Evolutionary conservation across 2,329 filamentous ascomycete genomes (phyloP).

Genomic region (Huntiella abstrusa): DNA sequence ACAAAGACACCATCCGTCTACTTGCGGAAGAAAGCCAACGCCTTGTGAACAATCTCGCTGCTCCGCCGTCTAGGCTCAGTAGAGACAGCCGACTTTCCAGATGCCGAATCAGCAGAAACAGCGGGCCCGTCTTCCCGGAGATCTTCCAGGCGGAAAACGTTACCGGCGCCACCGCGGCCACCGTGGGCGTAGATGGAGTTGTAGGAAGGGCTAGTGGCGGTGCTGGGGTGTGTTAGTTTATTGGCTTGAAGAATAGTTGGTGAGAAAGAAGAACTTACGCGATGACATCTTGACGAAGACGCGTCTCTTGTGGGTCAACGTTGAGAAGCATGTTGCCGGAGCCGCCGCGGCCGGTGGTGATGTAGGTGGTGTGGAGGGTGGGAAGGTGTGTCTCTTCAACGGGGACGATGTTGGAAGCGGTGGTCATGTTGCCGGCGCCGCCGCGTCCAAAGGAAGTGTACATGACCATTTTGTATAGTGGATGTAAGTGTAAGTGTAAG

Average conservation of each 20-base stretch:
- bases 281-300: constrained; percentile 67
- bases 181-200: constrained; percentile 25
- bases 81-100: constrained; percentile 14
- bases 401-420: constrained; percentile 25
- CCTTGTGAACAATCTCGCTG: constrained; percentile 19
- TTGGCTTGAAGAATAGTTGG: neutral
- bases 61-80: constrained; percentile 15
- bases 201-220: constrained; percentile 28
- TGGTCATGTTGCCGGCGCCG: constrained; percentile 57
- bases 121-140: constrained; percentile 12
- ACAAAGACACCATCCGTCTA: neutral
- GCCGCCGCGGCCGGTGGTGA: constrained; percentile 79
- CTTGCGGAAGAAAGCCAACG: constrained; percentile 10
- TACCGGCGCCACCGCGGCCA: constrained; percentile 60
- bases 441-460: constrained; percentile 54
- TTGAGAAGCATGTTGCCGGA: constrained; percentile 70
- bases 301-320: constrained; percentile 53
- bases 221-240: constrained; percentile 18
- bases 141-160: constrained; percentile 33
- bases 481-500: neutral
- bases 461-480: constrained; percentile 6
- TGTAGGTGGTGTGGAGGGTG: constrained; percentile 61
- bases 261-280: constrained; percentile 28
- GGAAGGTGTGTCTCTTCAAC: constrained; percentile 60
- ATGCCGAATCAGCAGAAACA: neutral